phyloP scores from a whole-genome alignment of 2,329 filamentous ascomycete species.

The Fusarium udum region DNA sequence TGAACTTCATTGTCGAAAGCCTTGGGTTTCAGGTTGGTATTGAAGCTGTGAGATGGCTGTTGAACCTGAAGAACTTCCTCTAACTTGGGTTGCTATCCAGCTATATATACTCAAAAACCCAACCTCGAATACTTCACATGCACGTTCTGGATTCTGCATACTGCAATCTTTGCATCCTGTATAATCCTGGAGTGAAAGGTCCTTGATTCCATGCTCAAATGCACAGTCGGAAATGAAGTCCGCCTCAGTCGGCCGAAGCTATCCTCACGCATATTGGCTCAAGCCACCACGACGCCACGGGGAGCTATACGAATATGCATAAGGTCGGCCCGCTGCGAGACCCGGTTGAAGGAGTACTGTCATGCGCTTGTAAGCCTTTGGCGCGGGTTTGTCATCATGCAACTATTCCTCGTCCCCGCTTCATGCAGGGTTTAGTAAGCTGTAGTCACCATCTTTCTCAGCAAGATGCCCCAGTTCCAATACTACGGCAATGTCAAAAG shows the following conservation, averaged over 20 bases:
- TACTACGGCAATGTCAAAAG: not conserved
- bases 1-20: constrained; percentile 33
- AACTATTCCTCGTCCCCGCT: constrained; percentile 4
- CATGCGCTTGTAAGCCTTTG: constrained; percentile 19
- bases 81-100: not conserved
- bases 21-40: not conserved
- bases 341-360: not conserved
- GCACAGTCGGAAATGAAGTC: constrained; percentile 13
- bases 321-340: not conserved
- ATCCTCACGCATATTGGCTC: not conserved
- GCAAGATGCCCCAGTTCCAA: not conserved
- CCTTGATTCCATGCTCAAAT: not conserved
- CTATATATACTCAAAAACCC: constrained; percentile 15
- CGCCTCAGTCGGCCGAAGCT: constrained; percentile 8
- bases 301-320: constrained; percentile 7
- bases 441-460: constrained; percentile 27
- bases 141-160: not conserved
- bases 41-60: constrained; percentile 10
- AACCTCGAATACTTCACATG: not conserved
- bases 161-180: not conserved
- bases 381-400: constrained; percentile 24
- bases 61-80: constrained; percentile 1
- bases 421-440: constrained; percentile 18
- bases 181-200: not conserved
- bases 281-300: constrained; percentile 2